Conservation (phyloP, 805 yeast genomes). For the Kodamaea restingae region DNA sequence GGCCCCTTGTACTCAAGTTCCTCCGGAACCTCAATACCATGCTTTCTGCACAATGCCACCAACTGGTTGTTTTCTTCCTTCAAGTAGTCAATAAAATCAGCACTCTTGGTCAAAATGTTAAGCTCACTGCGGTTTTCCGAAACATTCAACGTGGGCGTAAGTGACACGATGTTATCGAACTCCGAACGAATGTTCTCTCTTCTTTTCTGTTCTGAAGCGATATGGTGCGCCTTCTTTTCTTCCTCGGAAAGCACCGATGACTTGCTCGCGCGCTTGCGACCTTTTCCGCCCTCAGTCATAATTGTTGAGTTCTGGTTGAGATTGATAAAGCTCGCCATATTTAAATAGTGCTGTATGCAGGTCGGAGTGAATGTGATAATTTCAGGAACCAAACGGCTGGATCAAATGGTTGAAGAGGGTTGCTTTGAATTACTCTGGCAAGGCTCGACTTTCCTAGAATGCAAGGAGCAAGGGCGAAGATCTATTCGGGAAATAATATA, state of each 20-base stretch:
- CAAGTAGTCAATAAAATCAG: conserved; percentile 50
- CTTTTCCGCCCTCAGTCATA: conserved; percentile 8
- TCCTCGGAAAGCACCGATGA: conserved; percentile 32
- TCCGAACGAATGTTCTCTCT: conserved; percentile 81
- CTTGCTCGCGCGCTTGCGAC: conserved; percentile 19
- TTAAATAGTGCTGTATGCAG: conserved; percentile 2
- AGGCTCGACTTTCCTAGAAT: too few species aligned
- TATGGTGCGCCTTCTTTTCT: conserved; percentile 58
- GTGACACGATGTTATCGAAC: conserved; percentile 67
- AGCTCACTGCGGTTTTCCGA: conserved; percentile 79
- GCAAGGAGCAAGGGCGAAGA: too few species aligned
- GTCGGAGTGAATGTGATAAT: conserved; percentile 6
- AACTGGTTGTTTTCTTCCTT: conserved; percentile 48
- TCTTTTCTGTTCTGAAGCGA: conserved; percentile 82
- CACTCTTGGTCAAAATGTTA: conserved; percentile 62
- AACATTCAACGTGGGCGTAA: conserved; percentile 70
- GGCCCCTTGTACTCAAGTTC: conserved; percentile 30
- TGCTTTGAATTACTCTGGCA: too few species aligned
- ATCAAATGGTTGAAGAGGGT: too few species aligned
- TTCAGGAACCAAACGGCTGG: not conserved
- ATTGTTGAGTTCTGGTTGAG: conserved; percentile 8
- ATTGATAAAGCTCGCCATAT: conserved; percentile 9
- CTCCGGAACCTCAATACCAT: conserved; percentile 41
- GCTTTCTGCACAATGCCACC: conserved; percentile 35
- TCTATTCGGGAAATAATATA: too few species aligned